These are phyloP conservation scores for Cupressus sempervirens DNA, from an alignment of 75 land plant genomes.

Conservation along the genomic window DNA sequence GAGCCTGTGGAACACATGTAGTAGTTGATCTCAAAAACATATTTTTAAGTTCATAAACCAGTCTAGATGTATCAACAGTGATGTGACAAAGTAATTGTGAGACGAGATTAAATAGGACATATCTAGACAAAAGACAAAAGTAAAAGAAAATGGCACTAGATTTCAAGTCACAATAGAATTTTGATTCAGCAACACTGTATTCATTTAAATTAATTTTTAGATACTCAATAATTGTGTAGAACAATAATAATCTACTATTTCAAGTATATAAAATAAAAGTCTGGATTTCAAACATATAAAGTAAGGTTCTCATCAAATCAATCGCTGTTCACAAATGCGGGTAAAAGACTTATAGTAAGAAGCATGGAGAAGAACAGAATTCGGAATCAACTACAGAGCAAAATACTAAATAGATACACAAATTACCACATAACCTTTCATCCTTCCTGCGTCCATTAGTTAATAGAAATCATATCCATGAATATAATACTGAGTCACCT, in stretches of 20 bases:
- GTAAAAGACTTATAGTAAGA: not conserved
- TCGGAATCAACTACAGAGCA: not conserved
- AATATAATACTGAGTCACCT: not conserved
- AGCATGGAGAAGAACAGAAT: not conserved
- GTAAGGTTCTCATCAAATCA: not conserved
- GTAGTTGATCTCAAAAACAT: not conserved
- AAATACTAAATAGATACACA: not conserved
- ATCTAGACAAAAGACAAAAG: not conserved
- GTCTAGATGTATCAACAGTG: not conserved
- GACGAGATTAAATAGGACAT: not conserved
- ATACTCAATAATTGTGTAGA: not conserved
- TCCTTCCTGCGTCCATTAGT: not conserved
- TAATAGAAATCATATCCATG: too few relatives aligned
- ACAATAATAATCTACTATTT: not conserved
- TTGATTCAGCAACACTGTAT: not conserved
- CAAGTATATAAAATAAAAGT: not conserved
- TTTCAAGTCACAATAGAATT: not conserved
- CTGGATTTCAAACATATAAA: conserved; percentile 1
- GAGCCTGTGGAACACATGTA: conserved; percentile 58
- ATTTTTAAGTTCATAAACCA: not conserved
- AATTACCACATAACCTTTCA: not conserved
- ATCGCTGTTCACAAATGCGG: not conserved
- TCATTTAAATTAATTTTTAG: not conserved
- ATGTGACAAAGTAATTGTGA: not conserved
- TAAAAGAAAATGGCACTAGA: not conserved